Percentiles rank a stretch among this genome's conserved stretches.
These are phyloP conservation scores for Turnera subulata DNA, from an alignment of 345 rosid species.

Conservation along the genomic window DNA sequence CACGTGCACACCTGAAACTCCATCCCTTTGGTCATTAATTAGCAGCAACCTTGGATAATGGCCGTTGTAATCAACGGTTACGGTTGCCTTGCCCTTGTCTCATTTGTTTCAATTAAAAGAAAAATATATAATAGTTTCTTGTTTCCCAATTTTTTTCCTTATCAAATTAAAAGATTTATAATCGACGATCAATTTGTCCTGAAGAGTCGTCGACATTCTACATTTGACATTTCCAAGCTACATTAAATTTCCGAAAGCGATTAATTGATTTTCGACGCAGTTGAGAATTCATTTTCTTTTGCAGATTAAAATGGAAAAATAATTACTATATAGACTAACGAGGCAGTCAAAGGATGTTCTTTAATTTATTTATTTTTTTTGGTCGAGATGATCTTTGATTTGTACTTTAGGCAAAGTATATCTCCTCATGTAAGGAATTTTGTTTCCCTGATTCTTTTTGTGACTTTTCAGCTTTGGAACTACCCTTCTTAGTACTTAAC, in stretches of 20 bases:
- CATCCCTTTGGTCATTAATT: no score
- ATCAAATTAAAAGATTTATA: background rate
- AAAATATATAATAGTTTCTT: no score
- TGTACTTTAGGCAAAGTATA: conserved; percentile 38
- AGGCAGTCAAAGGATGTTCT: conserved; percentile 40
- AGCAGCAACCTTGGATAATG: no score
- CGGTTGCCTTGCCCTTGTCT: no score
- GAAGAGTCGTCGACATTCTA: background rate
- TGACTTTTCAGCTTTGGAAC: conserved; percentile 38
- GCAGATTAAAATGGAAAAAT: conserved; percentile 9
- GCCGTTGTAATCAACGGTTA: no score
- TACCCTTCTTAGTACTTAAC: background rate
- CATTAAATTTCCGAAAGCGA: no score
- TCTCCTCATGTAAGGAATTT: conserved; percentile 18
- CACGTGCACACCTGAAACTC: no score
- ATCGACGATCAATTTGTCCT: background rate
- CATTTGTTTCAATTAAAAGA: no score
- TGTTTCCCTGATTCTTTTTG: conserved; percentile 21
- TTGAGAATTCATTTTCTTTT: background rate
- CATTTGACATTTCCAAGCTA: background rate
- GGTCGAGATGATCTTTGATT: conserved; percentile 30
- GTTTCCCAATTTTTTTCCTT: no score
- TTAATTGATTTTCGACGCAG: background rate
- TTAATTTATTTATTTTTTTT: no score
- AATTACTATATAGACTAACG: background rate